These are phyloP conservation scores for Stromatinia cepivora DNA, from an alignment of 2,329 filamentous ascomycete species.

Conservation along the genomic window DNA sequence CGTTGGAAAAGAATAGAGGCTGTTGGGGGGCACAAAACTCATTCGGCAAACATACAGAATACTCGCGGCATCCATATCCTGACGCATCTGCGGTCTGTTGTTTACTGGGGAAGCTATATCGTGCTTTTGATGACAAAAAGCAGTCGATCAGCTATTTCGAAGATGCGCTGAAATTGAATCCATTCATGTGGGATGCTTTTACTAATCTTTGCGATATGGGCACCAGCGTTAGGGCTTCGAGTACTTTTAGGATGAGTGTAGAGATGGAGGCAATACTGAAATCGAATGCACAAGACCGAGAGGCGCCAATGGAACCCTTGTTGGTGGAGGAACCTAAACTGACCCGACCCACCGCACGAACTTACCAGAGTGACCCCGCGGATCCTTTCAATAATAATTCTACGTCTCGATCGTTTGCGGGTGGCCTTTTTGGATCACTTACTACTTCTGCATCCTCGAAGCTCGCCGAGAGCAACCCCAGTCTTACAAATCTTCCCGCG, in stretches of 20 bases:
- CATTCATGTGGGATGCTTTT: constrained; percentile 98
- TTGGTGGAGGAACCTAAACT: background rate
- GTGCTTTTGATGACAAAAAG: constrained; percentile 75
- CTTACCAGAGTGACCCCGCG: constrained; percentile 33
- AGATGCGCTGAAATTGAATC: constrained; percentile 83
- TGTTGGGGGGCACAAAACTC: constrained; percentile 74
- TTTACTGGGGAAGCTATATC: constrained; percentile 83
- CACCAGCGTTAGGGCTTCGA: constrained; percentile 75
- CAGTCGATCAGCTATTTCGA: constrained; percentile 86
- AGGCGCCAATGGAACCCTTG: background rate
- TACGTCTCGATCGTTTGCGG: constrained; percentile 32
- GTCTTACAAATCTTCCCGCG: constrained; percentile 40
- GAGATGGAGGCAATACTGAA: constrained; percentile 57
- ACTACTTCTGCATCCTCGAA: constrained; percentile 37
- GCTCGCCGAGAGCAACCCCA: constrained; percentile 42
- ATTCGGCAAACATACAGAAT: constrained; percentile 82
- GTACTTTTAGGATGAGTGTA: constrained; percentile 77
- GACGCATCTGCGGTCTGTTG: constrained; percentile 84
- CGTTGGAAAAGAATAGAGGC: constrained; percentile 78
- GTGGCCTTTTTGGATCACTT: constrained; percentile 40
- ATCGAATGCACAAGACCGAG: constrained; percentile 33
- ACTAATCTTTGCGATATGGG: constrained; percentile 84
- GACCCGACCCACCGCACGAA: constrained; percentile 27
- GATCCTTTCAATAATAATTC: constrained; percentile 42
- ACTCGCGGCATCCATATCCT: constrained; percentile 69